A percentile compares a stretch with the other conserved stretches of the same genome.
phyloP scores from a whole-genome alignment of 2,329 filamentous ascomycete species.

The Ceratocystis colombiana region DNA sequence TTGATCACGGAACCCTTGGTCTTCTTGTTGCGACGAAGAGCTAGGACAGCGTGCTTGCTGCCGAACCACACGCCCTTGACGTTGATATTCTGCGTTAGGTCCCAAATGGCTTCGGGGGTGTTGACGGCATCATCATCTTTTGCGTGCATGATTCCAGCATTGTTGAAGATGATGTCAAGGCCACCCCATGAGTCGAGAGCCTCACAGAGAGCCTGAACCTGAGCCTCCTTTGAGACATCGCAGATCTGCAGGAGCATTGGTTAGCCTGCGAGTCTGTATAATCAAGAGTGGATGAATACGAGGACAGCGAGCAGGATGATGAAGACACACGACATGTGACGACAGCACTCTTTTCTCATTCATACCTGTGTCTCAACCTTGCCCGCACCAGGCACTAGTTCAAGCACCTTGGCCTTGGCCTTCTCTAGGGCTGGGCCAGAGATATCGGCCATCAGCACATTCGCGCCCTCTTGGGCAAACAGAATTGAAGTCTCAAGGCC shows the following conservation, averaged over 20 bases:
- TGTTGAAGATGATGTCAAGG: conserved; percentile 91
- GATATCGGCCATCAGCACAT: conserved; percentile 76
- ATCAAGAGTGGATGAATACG: no score
- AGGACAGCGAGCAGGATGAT: no score
- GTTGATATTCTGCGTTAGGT: conserved; percentile 86
- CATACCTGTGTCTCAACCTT: conserved; percentile 51
- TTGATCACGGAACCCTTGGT: conserved; percentile 76
- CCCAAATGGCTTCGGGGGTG: conserved; percentile 86
- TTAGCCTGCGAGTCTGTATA: neutral
- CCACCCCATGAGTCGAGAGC: conserved; percentile 75
- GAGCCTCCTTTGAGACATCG: conserved; percentile 77
- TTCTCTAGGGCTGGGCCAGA: conserved; percentile 67
- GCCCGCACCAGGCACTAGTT: conserved; percentile 53
- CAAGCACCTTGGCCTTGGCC: conserved; percentile 62
- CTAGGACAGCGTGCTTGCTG: conserved; percentile 76
- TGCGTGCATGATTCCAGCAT: conserved; percentile 92
- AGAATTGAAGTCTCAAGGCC: conserved; percentile 86
- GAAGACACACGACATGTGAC: no score
- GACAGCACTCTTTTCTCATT: neutral
- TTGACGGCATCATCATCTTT: conserved; percentile 68
- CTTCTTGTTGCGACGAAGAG: conserved; percentile 72
- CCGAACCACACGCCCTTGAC: conserved; percentile 98
- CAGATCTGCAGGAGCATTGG: conserved; percentile 31
- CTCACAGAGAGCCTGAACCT: conserved; percentile 66
- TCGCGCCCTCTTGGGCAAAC: conserved; percentile 79